These are phyloP conservation scores for Aphanomyces cochlioides DNA, from an alignment of 352 stramenopile species.

Conservation along the genomic window DNA sequence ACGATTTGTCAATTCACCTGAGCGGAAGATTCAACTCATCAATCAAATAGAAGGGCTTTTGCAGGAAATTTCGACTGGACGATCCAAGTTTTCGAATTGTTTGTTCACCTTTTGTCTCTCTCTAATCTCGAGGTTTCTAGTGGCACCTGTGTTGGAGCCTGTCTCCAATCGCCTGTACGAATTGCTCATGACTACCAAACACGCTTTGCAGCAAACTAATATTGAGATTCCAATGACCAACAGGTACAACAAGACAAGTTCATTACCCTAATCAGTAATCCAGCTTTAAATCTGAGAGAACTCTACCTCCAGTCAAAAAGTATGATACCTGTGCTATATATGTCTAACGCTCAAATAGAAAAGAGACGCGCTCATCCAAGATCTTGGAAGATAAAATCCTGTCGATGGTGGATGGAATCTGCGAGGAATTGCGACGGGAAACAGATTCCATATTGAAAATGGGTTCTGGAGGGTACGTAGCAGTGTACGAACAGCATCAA, in stretches of 20 bases:
- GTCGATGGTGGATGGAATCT: slow-evolving; percentile 25
- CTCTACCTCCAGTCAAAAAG: no score
- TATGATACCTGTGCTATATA: no score
- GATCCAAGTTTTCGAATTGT: slow-evolving; percentile 14
- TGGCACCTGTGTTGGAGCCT: slow-evolving; percentile 21
- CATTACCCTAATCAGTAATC: not conserved
- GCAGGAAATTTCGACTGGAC: slow-evolving; percentile 1
- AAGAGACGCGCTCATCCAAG: slow-evolving; percentile 51
- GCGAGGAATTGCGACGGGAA: slow-evolving; percentile 25
- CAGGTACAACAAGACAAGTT: not conserved
- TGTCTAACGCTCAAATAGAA: slow-evolving; percentile 33
- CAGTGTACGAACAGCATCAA: not conserved
- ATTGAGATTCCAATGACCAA: slow-evolving; percentile 17
- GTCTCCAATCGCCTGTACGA: slow-evolving; percentile 27
- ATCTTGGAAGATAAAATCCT: slow-evolving; percentile 8
- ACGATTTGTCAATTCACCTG: slow-evolving; percentile 16
- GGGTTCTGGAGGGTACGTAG: not conserved
- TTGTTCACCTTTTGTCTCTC: no score
- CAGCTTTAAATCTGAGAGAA: not conserved
- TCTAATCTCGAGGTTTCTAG: not conserved
- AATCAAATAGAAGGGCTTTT: slow-evolving; percentile 13
- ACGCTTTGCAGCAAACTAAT: slow-evolving; percentile 22
- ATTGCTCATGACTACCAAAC: slow-evolving; percentile 19
- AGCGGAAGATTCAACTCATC: slow-evolving; percentile 22
- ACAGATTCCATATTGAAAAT: slow-evolving; percentile 22